A percentile compares a stretch with the other conserved stretches of the same genome.
These are phyloP conservation scores for Pseudevernia furfuracea DNA, from an alignment of 495 filamentous ascomycete species.

Conservation along the genomic window DNA sequence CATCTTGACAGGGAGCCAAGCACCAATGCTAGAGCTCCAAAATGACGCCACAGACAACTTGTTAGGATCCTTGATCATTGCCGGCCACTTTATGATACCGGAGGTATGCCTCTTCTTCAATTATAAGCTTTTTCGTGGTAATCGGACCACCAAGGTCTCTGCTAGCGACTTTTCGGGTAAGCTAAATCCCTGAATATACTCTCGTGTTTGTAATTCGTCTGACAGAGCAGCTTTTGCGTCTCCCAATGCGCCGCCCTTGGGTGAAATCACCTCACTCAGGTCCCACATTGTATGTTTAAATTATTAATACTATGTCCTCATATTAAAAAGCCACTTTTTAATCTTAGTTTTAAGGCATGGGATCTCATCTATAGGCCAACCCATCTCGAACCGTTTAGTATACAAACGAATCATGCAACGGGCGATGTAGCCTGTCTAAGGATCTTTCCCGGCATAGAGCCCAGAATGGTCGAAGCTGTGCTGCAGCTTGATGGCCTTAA, in stretches of 20 bases:
- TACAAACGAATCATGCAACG: conserved; percentile 74
- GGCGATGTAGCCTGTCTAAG: conserved; percentile 86
- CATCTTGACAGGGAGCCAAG: conserved; percentile 84
- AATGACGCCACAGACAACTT: conserved; percentile 96
- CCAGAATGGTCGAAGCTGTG: conserved; percentile 89
- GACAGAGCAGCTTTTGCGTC: conserved; percentile 82
- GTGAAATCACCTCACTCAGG: no score
- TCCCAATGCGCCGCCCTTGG: conserved; percentile 75
- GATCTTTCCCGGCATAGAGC: conserved; percentile 92
- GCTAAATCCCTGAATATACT: no score
- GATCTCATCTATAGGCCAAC: conserved; percentile 67
- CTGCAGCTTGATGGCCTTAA: conserved; percentile 67
- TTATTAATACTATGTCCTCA: no score
- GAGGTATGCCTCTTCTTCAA: conserved; percentile 97
- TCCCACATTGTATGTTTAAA: no score
- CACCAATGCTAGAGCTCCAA: conserved; percentile 85
- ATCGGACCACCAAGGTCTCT: conserved; percentile 82
- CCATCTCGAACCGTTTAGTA: conserved; percentile 61
- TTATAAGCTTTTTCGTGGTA: conserved; percentile 84
- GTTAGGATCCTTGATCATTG: conserved; percentile 84
- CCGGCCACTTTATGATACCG: conserved; percentile 91
- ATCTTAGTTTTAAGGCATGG: no score
- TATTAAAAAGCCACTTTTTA: no score
- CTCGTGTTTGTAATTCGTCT: no score
- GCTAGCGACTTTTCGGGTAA: conserved; percentile 78